Conservation (phyloP, 441 rosid species). For the Erodium moschatum region DNA sequence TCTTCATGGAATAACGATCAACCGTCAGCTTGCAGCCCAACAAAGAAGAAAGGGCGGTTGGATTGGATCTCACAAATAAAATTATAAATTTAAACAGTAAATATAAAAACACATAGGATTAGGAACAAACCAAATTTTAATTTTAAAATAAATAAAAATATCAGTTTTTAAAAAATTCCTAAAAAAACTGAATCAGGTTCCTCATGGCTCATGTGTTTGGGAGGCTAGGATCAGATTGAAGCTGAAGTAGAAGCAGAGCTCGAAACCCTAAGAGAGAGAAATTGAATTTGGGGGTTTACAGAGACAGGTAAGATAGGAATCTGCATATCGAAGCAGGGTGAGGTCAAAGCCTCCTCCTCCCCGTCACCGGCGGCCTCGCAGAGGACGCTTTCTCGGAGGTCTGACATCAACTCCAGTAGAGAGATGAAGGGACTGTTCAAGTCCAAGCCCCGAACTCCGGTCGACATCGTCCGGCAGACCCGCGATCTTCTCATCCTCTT, state of each 20-base stretch:
- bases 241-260: neutral
- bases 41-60: neutral
- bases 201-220: neutral
- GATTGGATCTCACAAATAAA: constrained; percentile 4
- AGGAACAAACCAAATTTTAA: neutral
- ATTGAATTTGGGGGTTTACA: neutral
- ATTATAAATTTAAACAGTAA: neutral
- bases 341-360: constrained; percentile 28
- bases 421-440: constrained; percentile 89
- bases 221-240: neutral
- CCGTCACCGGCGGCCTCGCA: constrained; percentile 20
- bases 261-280: constrained; percentile 4
- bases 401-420: constrained; percentile 16
- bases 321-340: constrained; percentile 43
- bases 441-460: constrained; percentile 83
- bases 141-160: neutral
- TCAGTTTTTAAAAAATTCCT: neutral
- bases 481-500: constrained; percentile 69
- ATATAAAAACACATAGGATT: no score
- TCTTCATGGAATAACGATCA: neutral
- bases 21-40: constrained; percentile 7
- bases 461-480: constrained; percentile 73
- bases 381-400: constrained; percentile 29
- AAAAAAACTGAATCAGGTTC: neutral
- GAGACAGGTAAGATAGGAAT: constrained; percentile 39